A percentile compares a stretch with the other conserved stretches of the same genome.
Evolutionary conservation across 805 yeast genomes (phyloP).

Genomic region (Wickerhamiella spandovensis): DNA sequence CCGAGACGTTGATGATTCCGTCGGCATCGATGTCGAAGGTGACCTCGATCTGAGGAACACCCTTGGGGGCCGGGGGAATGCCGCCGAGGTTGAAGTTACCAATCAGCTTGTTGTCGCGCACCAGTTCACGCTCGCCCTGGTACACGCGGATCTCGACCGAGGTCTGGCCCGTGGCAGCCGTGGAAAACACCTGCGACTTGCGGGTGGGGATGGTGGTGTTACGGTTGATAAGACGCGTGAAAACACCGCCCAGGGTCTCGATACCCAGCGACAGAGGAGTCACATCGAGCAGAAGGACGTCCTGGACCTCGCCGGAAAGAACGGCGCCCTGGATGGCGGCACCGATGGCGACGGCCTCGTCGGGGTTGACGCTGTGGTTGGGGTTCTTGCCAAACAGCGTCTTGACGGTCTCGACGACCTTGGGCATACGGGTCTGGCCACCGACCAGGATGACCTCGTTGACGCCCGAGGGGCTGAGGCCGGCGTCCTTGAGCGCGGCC

Average conservation of each 20-base stretch:
- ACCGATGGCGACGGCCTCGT: conserved; percentile 89
- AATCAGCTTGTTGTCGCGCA: conserved; percentile 92
- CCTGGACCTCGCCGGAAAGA: conserved; percentile 86
- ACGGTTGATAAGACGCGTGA: conserved; percentile 81
- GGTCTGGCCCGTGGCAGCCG: conserved; percentile 94
- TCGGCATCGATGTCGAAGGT: conserved; percentile 94
- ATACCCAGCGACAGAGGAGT: conserved; percentile 88
- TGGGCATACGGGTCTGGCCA: conserved; percentile 90
- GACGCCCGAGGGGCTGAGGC: conserved; percentile 47
- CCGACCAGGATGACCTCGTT: conserved; percentile 78
- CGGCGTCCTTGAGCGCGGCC: conserved; percentile 75
- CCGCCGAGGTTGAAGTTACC: conserved; percentile 94
- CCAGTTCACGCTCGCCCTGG: conserved; percentile 99
- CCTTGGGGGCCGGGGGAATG: conserved; percentile 92
- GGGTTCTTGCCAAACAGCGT: conserved; percentile 70
- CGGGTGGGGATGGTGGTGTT: conserved; percentile 95
- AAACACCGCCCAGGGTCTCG: conserved; percentile 96
- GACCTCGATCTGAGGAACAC: conserved; percentile 89
- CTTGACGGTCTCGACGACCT: conserved; percentile 66
- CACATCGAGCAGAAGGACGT: conserved; percentile 78
- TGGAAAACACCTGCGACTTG: conserved; percentile 91
- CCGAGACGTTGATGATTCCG: conserved; percentile 92
- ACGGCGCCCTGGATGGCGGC: conserved; percentile 98
- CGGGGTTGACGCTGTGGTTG: conserved; percentile 87
- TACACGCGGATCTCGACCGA: conserved; percentile 94